phyloP scores from a whole-genome alignment of 305 asterid species.

The Solanum hybrid region DNA sequence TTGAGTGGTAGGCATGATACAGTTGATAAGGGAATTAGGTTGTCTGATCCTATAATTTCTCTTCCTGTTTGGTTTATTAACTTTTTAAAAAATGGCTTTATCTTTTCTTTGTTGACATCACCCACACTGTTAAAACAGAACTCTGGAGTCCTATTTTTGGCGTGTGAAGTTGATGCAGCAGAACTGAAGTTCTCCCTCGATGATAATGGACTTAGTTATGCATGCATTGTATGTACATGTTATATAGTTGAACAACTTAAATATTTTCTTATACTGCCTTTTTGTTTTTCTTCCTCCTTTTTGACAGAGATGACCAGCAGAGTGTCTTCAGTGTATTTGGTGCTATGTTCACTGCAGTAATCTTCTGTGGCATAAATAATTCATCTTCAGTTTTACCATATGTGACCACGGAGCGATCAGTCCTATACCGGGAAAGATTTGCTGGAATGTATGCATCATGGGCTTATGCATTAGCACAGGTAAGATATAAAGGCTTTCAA shows the following conservation, averaged over 20 bases:
- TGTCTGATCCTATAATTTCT: neutral
- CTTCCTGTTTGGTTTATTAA: neutral
- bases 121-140: neutral
- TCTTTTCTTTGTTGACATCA: neutral
- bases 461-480: conserved; percentile 59
- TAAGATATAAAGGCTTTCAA: conserved; percentile 3
- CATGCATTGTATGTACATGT: neutral
- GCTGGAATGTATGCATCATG: conserved; percentile 52
- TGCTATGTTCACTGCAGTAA: conserved; percentile 27
- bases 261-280: neutral
- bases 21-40: neutral
- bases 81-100: neutral
- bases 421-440: conserved; percentile 44
- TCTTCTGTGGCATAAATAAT: conserved; percentile 47
- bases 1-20: neutral
- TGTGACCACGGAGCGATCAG: conserved; percentile 39
- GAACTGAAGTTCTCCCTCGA: neutral
- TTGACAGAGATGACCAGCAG: conserved; percentile 41
- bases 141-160: neutral
- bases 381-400: conserved; percentile 37
- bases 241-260: neutral
- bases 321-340: conserved; percentile 38
- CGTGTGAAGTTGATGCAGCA: neutral
- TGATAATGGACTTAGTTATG: neutral
- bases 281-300: neutral